Percentiles rank a stretch among this genome's conserved stretches.
phyloP scores from a whole-genome alignment of 2,329 filamentous ascomycete species.

The Periconia digitata region DNA sequence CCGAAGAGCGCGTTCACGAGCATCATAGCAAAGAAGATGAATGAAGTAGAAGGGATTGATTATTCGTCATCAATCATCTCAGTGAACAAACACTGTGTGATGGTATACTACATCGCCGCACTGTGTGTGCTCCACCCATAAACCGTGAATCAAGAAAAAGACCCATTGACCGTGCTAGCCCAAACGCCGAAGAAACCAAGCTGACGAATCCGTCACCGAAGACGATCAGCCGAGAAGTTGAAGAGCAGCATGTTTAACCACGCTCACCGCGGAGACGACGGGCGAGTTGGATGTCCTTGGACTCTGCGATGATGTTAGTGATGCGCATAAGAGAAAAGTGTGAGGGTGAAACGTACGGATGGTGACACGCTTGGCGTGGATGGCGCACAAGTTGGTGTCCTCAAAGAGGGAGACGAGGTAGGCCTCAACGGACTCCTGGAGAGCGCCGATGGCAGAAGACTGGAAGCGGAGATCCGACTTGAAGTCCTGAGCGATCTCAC shows the following conservation, averaged over 20 bases:
- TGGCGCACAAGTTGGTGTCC: slow-evolving; percentile 92
- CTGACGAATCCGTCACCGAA: slow-evolving; percentile 26
- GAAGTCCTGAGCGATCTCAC: slow-evolving; percentile 69
- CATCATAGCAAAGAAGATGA: not conserved
- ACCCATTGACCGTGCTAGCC: slow-evolving; percentile 41
- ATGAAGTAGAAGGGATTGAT: slow-evolving; percentile 31
- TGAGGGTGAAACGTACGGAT: slow-evolving; percentile 54
- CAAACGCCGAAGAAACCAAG: slow-evolving; percentile 38
- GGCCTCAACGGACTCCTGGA: slow-evolving; percentile 95
- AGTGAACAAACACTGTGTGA: slow-evolving; percentile 40
- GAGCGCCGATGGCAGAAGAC: slow-evolving; percentile 86
- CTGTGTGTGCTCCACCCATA: slow-evolving; percentile 39
- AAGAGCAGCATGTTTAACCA: slow-evolving; percentile 45
- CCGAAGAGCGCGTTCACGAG: not conserved
- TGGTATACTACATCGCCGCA: slow-evolving; percentile 44
- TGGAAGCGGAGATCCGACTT: slow-evolving; percentile 86
- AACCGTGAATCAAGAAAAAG: slow-evolving; percentile 31
- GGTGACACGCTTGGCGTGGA: slow-evolving; percentile 94
- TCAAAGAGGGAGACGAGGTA: slow-evolving; percentile 97
- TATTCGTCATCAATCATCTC: slow-evolving; percentile 34
- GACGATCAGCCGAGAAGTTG: slow-evolving; percentile 26
- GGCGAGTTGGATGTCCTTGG: slow-evolving; percentile 95
- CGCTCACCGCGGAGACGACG: slow-evolving; percentile 58
- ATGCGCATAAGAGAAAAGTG: not conserved
- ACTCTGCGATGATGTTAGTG: slow-evolving; percentile 59